These are phyloP conservation scores for Lactifluus hygrophoroides DNA, from an alignment of 768 basidiomycete genomes.

Conservation along the genomic window DNA sequence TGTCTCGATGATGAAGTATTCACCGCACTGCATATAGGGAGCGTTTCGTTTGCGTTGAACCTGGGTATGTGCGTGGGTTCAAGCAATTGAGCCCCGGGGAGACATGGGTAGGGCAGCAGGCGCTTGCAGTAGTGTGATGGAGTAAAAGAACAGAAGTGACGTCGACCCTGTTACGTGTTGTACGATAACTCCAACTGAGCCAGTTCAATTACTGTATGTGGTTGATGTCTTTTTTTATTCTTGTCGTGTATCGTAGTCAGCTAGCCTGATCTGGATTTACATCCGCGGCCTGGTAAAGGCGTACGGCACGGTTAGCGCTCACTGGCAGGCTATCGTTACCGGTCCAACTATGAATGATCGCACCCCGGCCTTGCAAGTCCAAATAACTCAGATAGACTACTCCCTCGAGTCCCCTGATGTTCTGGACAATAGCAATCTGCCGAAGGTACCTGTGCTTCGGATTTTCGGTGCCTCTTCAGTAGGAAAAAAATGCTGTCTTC, in stretches of 20 bases:
- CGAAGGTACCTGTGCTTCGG: slow-evolving; percentile 69
- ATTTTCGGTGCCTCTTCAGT: slow-evolving; percentile 78
- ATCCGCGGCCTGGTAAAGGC: too few relatives aligned
- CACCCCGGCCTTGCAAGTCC: slow-evolving; percentile 30
- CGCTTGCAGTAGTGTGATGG: slow-evolving; percentile 38
- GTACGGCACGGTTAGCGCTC: too few relatives aligned
- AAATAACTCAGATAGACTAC: slow-evolving; percentile 57
- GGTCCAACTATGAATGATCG: background rate
- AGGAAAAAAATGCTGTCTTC: slow-evolving; percentile 74
- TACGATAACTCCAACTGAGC: background rate
- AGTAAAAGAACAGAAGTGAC: background rate
- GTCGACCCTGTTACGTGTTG: background rate
- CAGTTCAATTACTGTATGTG: background rate
- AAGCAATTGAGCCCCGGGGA: slow-evolving; percentile 51
- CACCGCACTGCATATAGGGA: slow-evolving; percentile 43
- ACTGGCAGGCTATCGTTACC: background rate
- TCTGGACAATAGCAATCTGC: slow-evolving; percentile 54
- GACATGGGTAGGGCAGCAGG: slow-evolving; percentile 73
- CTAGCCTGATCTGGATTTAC: background rate
- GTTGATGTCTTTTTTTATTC: too few relatives aligned
- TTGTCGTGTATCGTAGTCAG: too few relatives aligned
- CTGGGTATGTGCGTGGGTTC: slow-evolving; percentile 74
- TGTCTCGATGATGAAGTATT: background rate
- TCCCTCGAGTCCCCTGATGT: slow-evolving; percentile 45
- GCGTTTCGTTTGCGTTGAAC: slow-evolving; percentile 84